Percentiles rank a stretch among this genome's conserved stretches.
Evolutionary conservation across 805 yeast species (phyloP).

Genomic region (Kluyveromyces lactis): DNA sequence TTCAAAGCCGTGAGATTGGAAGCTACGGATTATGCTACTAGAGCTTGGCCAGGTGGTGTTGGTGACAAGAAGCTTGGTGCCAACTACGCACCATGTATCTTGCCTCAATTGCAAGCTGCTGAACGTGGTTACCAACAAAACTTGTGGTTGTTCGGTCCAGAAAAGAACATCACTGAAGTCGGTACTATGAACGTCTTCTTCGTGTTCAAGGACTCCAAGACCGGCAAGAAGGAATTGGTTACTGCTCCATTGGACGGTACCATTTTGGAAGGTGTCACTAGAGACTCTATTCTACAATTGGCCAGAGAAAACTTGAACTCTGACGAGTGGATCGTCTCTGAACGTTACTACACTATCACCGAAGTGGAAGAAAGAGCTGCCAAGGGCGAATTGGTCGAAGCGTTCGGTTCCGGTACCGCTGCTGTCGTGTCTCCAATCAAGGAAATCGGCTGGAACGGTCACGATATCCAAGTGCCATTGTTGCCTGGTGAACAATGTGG

Average conservation of each 20-base stretch:
- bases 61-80: slow-evolving; percentile 97
- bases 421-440: slow-evolving; percentile 93
- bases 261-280: slow-evolving; percentile 91
- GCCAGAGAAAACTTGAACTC: slow-evolving; percentile 69
- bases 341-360: slow-evolving; percentile 72
- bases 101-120: slow-evolving; percentile 88
- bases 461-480: slow-evolving; percentile 69
- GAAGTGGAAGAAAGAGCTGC: slow-evolving; percentile 74
- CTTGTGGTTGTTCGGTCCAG: slow-evolving; percentile 92
- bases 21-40: slow-evolving; percentile 91
- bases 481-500: slow-evolving; percentile 75
- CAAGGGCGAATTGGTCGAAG: slow-evolving; percentile 82
- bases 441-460: slow-evolving; percentile 72
- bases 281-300: slow-evolving; percentile 76
- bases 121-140: slow-evolving; percentile 89
- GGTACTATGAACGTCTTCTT: slow-evolving; percentile 97
- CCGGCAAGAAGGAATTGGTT: slow-evolving; percentile 83
- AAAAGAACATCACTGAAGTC: slow-evolving; percentile 83
- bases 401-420: slow-evolving; percentile 97
- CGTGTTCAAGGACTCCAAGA: slow-evolving; percentile 63
- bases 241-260: slow-evolving; percentile 98
- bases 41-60: slow-evolving; percentile 99
- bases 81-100: slow-evolving; percentile 92
- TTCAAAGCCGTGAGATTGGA: slow-evolving; percentile 92
- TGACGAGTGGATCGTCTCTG: slow-evolving; percentile 73